These are phyloP conservation scores for Linderniella brevidens DNA, from an alignment of 257 asterid species.

Conservation along the genomic window DNA sequence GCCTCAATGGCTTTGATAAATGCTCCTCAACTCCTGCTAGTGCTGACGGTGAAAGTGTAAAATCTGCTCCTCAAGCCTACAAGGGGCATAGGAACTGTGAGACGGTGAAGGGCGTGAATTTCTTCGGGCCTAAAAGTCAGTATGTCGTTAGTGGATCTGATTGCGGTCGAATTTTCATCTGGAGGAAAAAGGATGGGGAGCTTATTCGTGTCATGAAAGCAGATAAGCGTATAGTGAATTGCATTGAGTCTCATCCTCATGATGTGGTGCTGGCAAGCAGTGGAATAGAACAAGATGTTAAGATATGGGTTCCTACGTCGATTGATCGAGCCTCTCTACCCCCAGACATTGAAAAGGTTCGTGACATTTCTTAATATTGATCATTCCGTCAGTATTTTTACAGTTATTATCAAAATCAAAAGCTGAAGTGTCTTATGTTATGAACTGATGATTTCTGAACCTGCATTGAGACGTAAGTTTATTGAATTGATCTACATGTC, in stretches of 20 bases:
- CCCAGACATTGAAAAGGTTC: conserved; percentile 40
- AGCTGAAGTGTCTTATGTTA: too few species aligned
- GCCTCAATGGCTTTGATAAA: conserved; percentile 18
- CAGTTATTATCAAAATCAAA: too few species aligned
- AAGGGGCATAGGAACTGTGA: conserved; percentile 65
- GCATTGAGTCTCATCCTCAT: conserved; percentile 84
- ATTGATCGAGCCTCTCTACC: conserved; percentile 57
- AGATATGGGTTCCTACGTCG: conserved; percentile 71
- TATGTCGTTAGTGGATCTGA: conserved; percentile 89
- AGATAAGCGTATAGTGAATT: conserved; percentile 57
- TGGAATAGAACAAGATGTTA: conserved; percentile 70
- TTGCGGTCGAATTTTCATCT: conserved; percentile 84
- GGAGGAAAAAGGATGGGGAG: conserved; percentile 73
- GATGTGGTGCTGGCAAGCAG: conserved; percentile 64
- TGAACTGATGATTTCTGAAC: too few species aligned
- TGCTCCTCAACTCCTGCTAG: conserved; percentile 13
- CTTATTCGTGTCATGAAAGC: conserved; percentile 85
- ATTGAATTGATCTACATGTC: too few species aligned
- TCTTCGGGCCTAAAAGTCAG: conserved; percentile 84
- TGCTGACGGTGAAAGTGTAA: conserved; percentile 11
- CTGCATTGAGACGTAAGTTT: too few species aligned
- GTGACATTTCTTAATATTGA: too few species aligned
- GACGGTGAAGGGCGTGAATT: conserved; percentile 74
- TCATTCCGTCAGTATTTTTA: too few species aligned
- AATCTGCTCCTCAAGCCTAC: conserved; percentile 52